A percentile compares a stretch with the other conserved stretches of the same genome.
Evolutionary conservation across 768 basidiomycete species (phyloP).

Genomic region (Leccinum sublutescens): DNA sequence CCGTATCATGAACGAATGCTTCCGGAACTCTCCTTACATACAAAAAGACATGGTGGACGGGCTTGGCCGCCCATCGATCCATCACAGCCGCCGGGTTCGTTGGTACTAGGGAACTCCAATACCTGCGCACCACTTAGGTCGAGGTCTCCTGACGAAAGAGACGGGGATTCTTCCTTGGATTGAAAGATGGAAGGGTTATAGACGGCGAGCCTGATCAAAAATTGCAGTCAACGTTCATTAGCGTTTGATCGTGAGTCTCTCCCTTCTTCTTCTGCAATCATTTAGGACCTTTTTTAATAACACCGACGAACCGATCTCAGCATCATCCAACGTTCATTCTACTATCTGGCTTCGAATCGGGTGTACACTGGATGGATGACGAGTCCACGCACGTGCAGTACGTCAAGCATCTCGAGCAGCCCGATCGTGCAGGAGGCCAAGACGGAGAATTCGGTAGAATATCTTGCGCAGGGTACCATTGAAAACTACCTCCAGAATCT

Average conservation of each 20-base stretch:
- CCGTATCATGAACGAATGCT: slow-evolving; percentile 81
- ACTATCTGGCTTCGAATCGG: slow-evolving; percentile 54
- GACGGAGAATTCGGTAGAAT: slow-evolving; percentile 74
- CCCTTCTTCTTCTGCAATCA: background rate
- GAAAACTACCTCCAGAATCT: slow-evolving; percentile 91
- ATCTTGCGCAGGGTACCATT: slow-evolving; percentile 90
- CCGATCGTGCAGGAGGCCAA: slow-evolving; percentile 61
- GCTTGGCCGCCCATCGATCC: slow-evolving; percentile 93
- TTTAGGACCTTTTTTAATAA: slow-evolving; percentile 10
- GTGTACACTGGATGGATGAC: slow-evolving; percentile 59
- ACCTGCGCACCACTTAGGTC: slow-evolving; percentile 24
- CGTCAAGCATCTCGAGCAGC: slow-evolving; percentile 74
- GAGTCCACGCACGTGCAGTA: slow-evolving; percentile 90
- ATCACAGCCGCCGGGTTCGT: slow-evolving; percentile 64
- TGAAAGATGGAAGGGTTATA: slow-evolving; percentile 70
- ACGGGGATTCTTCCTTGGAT: slow-evolving; percentile 36
- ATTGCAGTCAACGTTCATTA: slow-evolving; percentile 77
- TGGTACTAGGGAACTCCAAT: slow-evolving; percentile 56
- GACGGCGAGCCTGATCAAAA: slow-evolving; percentile 82
- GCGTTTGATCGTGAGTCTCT: slow-evolving; percentile 71
- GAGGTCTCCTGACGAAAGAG: slow-evolving; percentile 25
- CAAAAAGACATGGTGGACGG: slow-evolving; percentile 80
- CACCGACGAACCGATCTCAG: slow-evolving; percentile 40
- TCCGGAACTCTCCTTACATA: slow-evolving; percentile 67
- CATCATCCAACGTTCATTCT: slow-evolving; percentile 85